A percentile compares a stretch with the other conserved stretches of the same genome.
These are phyloP conservation scores for Cicer pinnatifidum DNA, from an alignment of 306 rosid species.

Conservation along the genomic window DNA sequence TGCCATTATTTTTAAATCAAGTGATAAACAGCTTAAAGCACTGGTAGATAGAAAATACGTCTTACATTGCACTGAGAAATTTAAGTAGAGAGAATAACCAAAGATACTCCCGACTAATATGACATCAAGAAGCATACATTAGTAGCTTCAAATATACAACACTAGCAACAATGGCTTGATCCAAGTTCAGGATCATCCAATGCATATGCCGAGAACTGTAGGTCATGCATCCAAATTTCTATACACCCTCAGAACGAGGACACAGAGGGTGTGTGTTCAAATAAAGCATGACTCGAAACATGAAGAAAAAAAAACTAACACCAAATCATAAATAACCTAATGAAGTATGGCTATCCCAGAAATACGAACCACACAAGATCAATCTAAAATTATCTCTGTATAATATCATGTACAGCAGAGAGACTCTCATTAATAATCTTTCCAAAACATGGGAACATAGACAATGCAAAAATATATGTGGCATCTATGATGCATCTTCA, in stretches of 20 bases:
- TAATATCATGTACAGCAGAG: neutral
- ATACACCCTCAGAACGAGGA: constrained; percentile 15
- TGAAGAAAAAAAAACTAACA: neutral
- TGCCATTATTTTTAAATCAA: constrained; percentile 1
- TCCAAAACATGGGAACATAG: constrained; percentile 8
- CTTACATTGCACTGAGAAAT: constrained; percentile 3
- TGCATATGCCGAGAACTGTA: constrained; percentile 19
- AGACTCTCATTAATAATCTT: constrained; percentile 1
- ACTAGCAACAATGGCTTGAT: constrained; percentile 1
- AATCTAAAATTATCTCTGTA: neutral
- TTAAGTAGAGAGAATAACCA: constrained; percentile 1
- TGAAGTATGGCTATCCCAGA: neutral
- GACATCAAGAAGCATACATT: constrained; percentile 26
- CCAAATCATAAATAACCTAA: constrained; percentile 34
- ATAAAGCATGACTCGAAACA: neutral
- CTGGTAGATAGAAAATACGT: neutral
- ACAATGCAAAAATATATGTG: neutral
- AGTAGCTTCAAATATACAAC: constrained; percentile 2
- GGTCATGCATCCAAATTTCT: constrained; percentile 28
- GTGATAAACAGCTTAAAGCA: constrained; percentile 27
- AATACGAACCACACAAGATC: constrained; percentile 20
- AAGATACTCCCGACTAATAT: constrained; percentile 8
- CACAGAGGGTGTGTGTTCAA: neutral
- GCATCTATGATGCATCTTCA: constrained; percentile 14
- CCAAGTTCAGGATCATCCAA: constrained; percentile 28